Base-by-base conservation (phyloP, 2,329 filamentous ascomycete species). In the Metarhizium brunneum region DNA sequence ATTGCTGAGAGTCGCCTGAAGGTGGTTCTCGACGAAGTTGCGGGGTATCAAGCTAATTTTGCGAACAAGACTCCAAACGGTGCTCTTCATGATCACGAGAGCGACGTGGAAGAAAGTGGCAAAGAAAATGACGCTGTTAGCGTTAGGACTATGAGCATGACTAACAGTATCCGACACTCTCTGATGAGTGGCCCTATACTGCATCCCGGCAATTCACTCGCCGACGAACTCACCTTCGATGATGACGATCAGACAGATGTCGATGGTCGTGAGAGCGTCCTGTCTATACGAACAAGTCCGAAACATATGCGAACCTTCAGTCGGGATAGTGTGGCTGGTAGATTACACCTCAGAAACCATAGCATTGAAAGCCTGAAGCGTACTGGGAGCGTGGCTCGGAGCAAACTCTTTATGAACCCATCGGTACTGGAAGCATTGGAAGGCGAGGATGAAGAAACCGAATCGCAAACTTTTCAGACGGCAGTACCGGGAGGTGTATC, bases 1-100 rank as follows among this genome's bases (percentile, higher is more conserved):
- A 81, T 96, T n/a, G 88, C 91, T 2, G 94, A 99, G 72, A 88
- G 81, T 35, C 85, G 92, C 42, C 71, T 99, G 54, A 94, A 92
- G 68, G 79, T 83, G 11, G 81, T 99, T 11, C 77, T 99, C 48
- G 90, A 92, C 42, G 94, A 97, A 70, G 82, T 99, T 52, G 84
- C 85, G n/a, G 79, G 82, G 3, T 83, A 84, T 56, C 84, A 91
- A 63, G 78, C 78, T 47, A 75, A 76, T 2, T 79, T 81, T 50
- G 60, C 73, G 53, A 74, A 73, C 60, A 69, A 57, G 54, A 68
- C 58, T 59, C 71, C 76, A 29, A 65, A 67, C 32, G 66, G 64
- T 29, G 61, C 66, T 50, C 68, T 65, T 29, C 59, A 68, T 4
- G 71, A 69, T 16, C 61, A 72, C 3, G 82, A 86, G 10, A 82